Percentiles rank a stretch among this genome's conserved stretches.
Conservation (phyloP, 2,329 filamentous ascomycete genomes). For the Ilyonectria mors-panacis region DNA sequence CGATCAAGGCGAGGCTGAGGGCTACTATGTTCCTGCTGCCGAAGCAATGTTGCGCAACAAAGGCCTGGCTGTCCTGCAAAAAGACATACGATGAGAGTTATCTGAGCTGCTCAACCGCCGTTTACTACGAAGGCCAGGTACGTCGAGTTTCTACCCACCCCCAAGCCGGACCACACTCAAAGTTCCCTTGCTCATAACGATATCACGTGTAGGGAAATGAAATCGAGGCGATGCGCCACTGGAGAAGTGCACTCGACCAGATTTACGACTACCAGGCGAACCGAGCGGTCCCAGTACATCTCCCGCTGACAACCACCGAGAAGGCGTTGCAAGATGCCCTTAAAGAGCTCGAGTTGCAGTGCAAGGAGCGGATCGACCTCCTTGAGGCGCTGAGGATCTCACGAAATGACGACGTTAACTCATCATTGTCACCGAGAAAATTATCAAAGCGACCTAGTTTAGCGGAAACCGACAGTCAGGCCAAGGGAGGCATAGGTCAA, state of each 20-base stretch:
- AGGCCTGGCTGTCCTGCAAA: conserved; percentile 81
- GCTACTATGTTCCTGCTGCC: conserved; percentile 47
- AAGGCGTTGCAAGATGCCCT: conserved; percentile 86
- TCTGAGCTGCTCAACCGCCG: conserved; percentile 92
- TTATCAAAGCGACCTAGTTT: conserved; percentile 40
- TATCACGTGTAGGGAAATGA: conserved; percentile 81
- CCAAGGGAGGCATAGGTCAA: conserved; percentile 79
- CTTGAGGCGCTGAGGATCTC: conserved; percentile 84
- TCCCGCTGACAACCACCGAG: conserved; percentile 85
- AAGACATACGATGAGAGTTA: conserved; percentile 99
- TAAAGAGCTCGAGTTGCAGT: conserved; percentile 87
- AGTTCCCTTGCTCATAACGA: conserved; percentile 22
- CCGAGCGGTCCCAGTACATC: conserved; percentile 77
- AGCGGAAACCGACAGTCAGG: conserved; percentile 39
- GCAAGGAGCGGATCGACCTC: conserved; percentile 92
- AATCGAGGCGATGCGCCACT: conserved; percentile 89
- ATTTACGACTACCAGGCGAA: conserved; percentile 90
- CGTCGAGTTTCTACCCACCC: conserved; percentile 19
- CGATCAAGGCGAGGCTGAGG: conserved; percentile 38
- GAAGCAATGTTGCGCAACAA: conserved; percentile 68
- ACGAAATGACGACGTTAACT: conserved; percentile 58
- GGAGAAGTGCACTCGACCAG: conserved; percentile 89
- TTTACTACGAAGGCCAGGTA: conserved; percentile 96
- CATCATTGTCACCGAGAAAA: conserved; percentile 40
- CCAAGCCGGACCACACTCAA: conserved; percentile 5